phyloP scores from a whole-genome alignment of 164 flowering plant genomes.

The Nymphaea thermarum region DNA sequence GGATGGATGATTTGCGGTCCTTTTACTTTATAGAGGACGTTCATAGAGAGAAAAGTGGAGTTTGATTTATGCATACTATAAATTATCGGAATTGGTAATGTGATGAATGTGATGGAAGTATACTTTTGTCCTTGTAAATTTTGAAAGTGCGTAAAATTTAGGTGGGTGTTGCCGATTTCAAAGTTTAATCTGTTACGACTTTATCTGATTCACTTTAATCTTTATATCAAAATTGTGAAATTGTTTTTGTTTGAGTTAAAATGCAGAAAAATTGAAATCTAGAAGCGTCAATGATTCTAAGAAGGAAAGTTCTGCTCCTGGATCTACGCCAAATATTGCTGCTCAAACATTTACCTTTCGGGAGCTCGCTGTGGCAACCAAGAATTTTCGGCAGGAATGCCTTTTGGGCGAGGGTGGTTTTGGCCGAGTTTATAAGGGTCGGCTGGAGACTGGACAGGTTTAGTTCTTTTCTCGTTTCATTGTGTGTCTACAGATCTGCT shows the following conservation, averaged over 20 bases:
- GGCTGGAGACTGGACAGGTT: slow-evolving; percentile 73
- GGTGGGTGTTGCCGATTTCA: neutral
- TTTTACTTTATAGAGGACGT: no score
- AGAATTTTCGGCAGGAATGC: slow-evolving; percentile 69
- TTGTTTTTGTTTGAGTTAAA: slow-evolving; percentile 8
- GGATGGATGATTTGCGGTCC: no score
- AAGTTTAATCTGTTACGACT: neutral
- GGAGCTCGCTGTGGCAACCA: slow-evolving; percentile 79
- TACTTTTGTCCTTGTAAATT: no score
- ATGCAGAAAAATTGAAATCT: slow-evolving; percentile 48
- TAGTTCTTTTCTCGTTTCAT: neutral
- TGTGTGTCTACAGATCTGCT: neutral
- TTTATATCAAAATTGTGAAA: neutral
- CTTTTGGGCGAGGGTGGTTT: slow-evolving; percentile 91
- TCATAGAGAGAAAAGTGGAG: no score
- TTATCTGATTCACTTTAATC: slow-evolving; percentile 1
- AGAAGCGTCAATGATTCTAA: slow-evolving; percentile 41
- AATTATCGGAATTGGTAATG: no score
- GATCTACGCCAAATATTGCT: slow-evolving; percentile 54
- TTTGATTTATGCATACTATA: no score
- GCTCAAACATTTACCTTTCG: slow-evolving; percentile 78
- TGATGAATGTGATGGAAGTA: no score
- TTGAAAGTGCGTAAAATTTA: neutral
- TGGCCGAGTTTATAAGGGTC: slow-evolving; percentile 87
- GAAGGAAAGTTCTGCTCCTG: slow-evolving; percentile 43